Base-by-base conservation (phyloP, 768 basidiomycete species). In the Auriscalpium microsporum region DNA sequence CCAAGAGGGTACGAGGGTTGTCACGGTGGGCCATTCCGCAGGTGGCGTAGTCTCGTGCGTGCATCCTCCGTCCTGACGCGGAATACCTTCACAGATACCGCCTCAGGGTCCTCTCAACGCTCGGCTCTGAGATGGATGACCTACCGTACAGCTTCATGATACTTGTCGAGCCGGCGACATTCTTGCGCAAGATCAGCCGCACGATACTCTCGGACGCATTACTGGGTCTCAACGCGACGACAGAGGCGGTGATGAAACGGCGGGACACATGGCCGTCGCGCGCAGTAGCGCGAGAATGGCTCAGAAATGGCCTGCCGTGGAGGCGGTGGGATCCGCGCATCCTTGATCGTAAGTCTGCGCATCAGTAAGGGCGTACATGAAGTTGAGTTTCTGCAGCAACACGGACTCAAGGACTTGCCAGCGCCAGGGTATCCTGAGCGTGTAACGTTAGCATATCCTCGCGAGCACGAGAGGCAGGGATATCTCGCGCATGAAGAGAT, bases 241-340 rank as follows among this genome's bases (percentile, higher is more conserved):
- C 17, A 4, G 40, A 42, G 40, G 17, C 17, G 40, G 52, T 38
- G 40, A 53, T 16, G n/a, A 45, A 10, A 8, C 52, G 52, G 7
- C 47, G n/a, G 40, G 52, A 53, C 8, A 28, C 28, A 17, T 53
- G 52, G 52, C 52, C 52, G 11, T 53, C 52, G 16, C 52, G 52
- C 17, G 17, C 37, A 10, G 52, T 38, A 14, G 52, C 52, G 11
- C 45, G 40, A 16, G 40, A 45, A 10, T 53, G 52, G 52, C 45
- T 53, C 52, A 34, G 16, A 10, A 45, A 53, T 44, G 42, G 52
- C 40, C 14, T 28, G 10, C 52, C 52, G 4, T 53, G 52, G 52
- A 11, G 17, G 14, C 37, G 52, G 14, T 53, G 52, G 52, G 52
- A 53, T 19, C 40, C 52, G 40, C 37, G 40, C 2, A 38, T 34